Evolutionary conservation across 192 early-diverging fungal species (phyloP).

Genomic region (Linnemannia elongata): DNA sequence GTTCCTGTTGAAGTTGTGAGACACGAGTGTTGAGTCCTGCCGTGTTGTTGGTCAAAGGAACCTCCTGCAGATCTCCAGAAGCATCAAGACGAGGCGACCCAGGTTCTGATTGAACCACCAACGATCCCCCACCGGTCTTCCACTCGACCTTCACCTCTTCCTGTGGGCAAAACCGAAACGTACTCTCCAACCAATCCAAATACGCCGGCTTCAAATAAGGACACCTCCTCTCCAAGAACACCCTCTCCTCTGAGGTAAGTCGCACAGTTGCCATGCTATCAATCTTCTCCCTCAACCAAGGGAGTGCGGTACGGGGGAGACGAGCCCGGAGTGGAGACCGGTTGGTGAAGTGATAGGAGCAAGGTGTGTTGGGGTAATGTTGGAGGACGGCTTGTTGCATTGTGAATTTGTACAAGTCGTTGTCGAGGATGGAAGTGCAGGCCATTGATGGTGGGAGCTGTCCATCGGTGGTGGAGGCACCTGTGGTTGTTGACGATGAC

Average conservation of each 20-base stretch:
- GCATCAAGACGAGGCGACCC: constrained; percentile 12
- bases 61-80: constrained; percentile 27
- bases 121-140: background rate
- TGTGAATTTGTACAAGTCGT: constrained; percentile 88
- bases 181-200: constrained; percentile 66
- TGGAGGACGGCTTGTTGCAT: constrained; percentile 85
- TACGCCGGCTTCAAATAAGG: constrained; percentile 72
- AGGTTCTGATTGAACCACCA: background rate
- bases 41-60: background rate
- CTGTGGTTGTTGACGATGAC: no score
- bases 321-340: constrained; percentile 53
- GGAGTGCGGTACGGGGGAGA: constrained; percentile 23
- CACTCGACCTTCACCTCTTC: constrained; percentile 60
- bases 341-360: constrained; percentile 78
- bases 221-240: constrained; percentile 58
- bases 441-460: constrained; percentile 8
- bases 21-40: constrained; percentile 9
- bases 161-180: constrained; percentile 69
- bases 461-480: background rate
- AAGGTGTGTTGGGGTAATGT: constrained; percentile 72
- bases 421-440: constrained; percentile 78
- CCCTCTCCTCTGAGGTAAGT: constrained; percentile 56
- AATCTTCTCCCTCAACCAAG: constrained; percentile 48
- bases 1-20: background rate
- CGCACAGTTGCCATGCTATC: constrained; percentile 61